These are phyloP conservation scores for Sclerospora graminicola DNA, from an alignment of 352 stramenopile species.

Conservation along the genomic window DNA sequence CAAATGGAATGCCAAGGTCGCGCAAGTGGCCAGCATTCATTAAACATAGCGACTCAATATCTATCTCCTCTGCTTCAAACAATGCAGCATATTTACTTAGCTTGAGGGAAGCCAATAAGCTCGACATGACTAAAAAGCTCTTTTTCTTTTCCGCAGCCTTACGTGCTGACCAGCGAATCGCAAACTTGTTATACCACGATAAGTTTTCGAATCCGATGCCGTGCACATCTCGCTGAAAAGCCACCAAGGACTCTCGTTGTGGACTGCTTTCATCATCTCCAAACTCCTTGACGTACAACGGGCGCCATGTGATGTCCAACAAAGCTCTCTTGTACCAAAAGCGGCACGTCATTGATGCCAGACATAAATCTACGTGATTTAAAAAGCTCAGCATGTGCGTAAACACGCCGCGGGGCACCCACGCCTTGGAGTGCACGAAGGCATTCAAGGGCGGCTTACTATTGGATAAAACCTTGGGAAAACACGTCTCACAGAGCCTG, in stretches of 20 bases:
- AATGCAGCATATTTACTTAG: constrained; percentile 79
- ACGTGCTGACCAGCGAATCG: constrained; percentile 69
- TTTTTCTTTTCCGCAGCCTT: constrained; percentile 85
- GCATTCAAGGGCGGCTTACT: constrained; percentile 69
- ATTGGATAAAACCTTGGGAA: constrained; percentile 71
- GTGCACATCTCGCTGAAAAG: constrained; percentile 81
- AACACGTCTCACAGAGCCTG: constrained; percentile 74
- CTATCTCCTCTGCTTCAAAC: constrained; percentile 84
- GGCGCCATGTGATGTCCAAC: constrained; percentile 78
- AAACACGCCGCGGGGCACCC: constrained; percentile 78
- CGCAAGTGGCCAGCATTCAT: constrained; percentile 82
- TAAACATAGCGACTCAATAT: constrained; percentile 78
- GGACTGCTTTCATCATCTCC: constrained; percentile 70
- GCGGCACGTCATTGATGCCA: constrained; percentile 78
- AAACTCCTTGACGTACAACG: constrained; percentile 78
- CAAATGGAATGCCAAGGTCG: constrained; percentile 76
- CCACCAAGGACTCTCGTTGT: constrained; percentile 70
- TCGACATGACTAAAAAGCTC: constrained; percentile 82
- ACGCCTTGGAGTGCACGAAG: constrained; percentile 82
- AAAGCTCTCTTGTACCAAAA: constrained; percentile 83
- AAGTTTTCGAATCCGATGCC: constrained; percentile 79
- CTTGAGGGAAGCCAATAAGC: constrained; percentile 60
- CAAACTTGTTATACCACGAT: constrained; percentile 80
- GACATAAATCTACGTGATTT: constrained; percentile 77
- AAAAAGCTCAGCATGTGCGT: constrained; percentile 82